Evolutionary conservation across 495 filamentous ascomycete genomes (phyloP).

Genomic region (Neurospora sp.): DNA sequence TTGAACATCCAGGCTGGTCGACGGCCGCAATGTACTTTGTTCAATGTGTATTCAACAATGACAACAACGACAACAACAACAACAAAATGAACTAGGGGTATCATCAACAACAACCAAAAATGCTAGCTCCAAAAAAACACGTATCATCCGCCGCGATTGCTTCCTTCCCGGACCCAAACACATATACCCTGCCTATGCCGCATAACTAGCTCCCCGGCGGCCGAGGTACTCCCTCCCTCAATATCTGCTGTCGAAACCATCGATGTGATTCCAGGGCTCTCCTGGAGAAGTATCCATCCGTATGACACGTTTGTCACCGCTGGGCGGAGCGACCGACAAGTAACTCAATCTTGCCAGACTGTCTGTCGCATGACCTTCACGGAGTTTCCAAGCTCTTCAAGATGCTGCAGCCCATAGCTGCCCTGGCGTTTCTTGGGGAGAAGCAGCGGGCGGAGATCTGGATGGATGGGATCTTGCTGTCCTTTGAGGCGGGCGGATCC

Average conservation of each 20-base stretch:
- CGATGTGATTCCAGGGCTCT: background rate
- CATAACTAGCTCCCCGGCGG: too few species aligned
- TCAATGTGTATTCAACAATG: too few species aligned
- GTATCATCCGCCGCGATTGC: too few species aligned
- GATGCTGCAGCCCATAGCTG: background rate
- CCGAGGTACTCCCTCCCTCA: too few species aligned
- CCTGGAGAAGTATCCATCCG: background rate
- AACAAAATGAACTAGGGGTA: too few species aligned
- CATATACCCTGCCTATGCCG: too few species aligned
- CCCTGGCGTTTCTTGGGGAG: slow-evolving; percentile 1
- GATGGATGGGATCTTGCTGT: background rate
- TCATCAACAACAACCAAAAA: too few species aligned
- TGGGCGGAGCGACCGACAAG: slow-evolving; percentile 7
- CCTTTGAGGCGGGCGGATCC: slow-evolving; percentile 1
- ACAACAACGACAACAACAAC: too few species aligned
- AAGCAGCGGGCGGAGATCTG: slow-evolving; percentile 2
- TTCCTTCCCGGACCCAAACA: too few species aligned
- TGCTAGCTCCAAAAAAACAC: too few species aligned
- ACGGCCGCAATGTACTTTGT: too few species aligned
- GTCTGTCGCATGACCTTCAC: background rate
- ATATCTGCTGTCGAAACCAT: background rate
- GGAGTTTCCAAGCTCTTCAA: background rate
- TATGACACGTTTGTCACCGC: background rate
- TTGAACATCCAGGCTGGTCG: too few species aligned
- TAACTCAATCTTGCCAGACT: slow-evolving; percentile 5